phyloP scores from a whole-genome alignment of 495 filamentous ascomycete genomes.

The Neurospora sublineolata region DNA sequence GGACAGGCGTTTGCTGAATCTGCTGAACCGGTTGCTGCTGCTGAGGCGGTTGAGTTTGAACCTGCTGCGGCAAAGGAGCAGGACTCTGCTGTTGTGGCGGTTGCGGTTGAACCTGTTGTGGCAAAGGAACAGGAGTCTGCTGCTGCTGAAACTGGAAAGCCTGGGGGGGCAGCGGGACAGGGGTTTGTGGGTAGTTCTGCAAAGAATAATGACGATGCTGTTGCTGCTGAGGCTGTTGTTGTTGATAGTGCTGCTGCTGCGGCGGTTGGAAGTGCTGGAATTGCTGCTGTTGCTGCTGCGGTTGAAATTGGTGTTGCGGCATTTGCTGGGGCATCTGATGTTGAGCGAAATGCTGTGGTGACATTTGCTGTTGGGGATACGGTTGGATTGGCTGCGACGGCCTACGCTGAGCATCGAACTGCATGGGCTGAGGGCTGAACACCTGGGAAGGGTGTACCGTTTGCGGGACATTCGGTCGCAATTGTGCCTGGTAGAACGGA shows the following conservation, averaged over 20 bases:
- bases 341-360: neutral
- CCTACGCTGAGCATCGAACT: neutral
- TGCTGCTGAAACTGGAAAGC: neutral
- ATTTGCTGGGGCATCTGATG: slow-evolving; percentile 3
- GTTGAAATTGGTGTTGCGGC: slow-evolving; percentile 2
- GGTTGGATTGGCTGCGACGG: neutral
- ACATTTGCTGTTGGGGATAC: neutral
- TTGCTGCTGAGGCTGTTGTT: neutral
- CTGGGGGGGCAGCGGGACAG: neutral
- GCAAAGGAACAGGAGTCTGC: neutral
- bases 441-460: neutral
- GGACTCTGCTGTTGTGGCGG: slow-evolving; percentile 1
- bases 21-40: slow-evolving; percentile 1
- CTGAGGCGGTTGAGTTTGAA: neutral
- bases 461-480: neutral
- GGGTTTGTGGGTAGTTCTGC: neutral
- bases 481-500: slow-evolving; percentile 6
- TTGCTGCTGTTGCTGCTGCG: neutral
- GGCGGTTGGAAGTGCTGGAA: neutral
- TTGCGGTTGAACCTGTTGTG: neutral
- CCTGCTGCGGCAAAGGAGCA: slow-evolving; percentile 1
- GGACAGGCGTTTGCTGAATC: neutral
- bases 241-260: neutral
- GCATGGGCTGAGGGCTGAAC: neutral
- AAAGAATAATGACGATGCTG: neutral